Base-by-base conservation (phyloP, 495 filamentous ascomycete genomes). In the Hyphodiscus hymeniophilus region DNA sequence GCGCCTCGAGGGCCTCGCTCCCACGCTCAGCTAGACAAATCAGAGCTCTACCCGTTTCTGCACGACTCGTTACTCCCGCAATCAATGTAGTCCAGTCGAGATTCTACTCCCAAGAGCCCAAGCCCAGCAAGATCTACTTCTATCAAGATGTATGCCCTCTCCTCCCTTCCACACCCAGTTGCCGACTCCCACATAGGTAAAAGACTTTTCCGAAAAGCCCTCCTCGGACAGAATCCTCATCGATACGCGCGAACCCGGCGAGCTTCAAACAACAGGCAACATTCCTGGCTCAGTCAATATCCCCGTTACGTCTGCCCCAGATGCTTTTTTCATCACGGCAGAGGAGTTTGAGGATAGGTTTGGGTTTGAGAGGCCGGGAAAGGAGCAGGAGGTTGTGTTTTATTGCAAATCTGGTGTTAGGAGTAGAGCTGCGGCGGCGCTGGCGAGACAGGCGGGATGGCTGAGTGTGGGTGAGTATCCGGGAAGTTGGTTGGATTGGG, bases 341-440 rank as follows among this genome's bases (percentile, higher is more conserved):
- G 84, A 85, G 12, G 89, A 95, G 50, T 98, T 98, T 63, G 71
- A 77, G 47, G 84, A 85, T 51, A 63, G 77, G 10, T 84, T 80
- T 62, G 85, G 85, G 3, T 85, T 80, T 57, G 63, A 66, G 38
- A 82, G 82, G 42, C 85, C 86, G 1, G 42, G 36, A 3, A 62
- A 62, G 48, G 70, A 70, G 41, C 57, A 59, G 34, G 74, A 81
- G 55, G 66, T 95, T 10, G 79, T 96, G 2, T 92, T 96, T 57
- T 98, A 95, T 62, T 98, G 92, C 64, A 91, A 85, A 67, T 80
- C 87, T 0, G 92, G 92, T 2, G 88, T 96, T 48, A 74, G 92
- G 63, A 85, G 84, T 56, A 63, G 71, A 17, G 77, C 85, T 3
- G 91, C 90, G n/a, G 89, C 90, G 20, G 73, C 79, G 59, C 61